A percentile compares a stretch with the other conserved stretches of the same genome.
These are phyloP conservation scores for Serpula lacrymans DNA, from an alignment of 768 basidiomycete genomes.

Conservation along the genomic window DNA sequence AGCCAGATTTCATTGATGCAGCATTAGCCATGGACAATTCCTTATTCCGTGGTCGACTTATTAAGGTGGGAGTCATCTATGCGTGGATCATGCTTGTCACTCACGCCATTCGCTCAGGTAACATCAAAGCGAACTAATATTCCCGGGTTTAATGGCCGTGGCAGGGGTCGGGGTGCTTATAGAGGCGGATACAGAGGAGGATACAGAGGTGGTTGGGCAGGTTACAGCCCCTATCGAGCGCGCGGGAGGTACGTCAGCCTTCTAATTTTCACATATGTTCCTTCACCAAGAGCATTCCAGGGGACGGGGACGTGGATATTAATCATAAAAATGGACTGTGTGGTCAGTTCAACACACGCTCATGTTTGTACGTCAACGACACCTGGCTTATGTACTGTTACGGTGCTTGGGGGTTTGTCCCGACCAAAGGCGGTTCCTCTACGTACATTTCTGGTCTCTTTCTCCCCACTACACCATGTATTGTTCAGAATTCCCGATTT, in stretches of 20 bases:
- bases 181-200: conserved; percentile 63
- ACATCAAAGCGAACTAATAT: conserved; percentile 95
- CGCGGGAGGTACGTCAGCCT: conserved; percentile 65
- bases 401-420: too few species aligned
- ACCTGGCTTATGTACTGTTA: too few species aligned
- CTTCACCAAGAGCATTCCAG: conserved; percentile 29
- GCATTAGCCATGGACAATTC: conserved; percentile 94
- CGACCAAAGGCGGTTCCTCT: too few species aligned
- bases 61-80: conserved; percentile 60
- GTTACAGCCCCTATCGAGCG: conserved; percentile 53
- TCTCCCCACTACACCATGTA: too few species aligned
- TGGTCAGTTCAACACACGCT: conserved; percentile 11
- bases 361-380: conserved; percentile 9
- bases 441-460: too few species aligned
- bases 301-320: conserved; percentile 73
- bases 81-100: not conserved
- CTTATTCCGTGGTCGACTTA: conserved; percentile 88
- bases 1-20: conserved; percentile 85
- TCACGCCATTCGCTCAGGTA: conserved; percentile 50
- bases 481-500: too few species aligned
- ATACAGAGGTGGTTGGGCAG: conserved; percentile 49
- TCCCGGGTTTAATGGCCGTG: conserved; percentile 86
- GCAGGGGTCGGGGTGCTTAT: conserved; percentile 71
- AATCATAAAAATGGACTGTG: conserved; percentile 17
- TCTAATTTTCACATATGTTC: conserved; percentile 8